phyloP scores from a whole-genome alignment of 495 filamentous ascomycete genomes.

The Lindgomyces ingoldianus region DNA sequence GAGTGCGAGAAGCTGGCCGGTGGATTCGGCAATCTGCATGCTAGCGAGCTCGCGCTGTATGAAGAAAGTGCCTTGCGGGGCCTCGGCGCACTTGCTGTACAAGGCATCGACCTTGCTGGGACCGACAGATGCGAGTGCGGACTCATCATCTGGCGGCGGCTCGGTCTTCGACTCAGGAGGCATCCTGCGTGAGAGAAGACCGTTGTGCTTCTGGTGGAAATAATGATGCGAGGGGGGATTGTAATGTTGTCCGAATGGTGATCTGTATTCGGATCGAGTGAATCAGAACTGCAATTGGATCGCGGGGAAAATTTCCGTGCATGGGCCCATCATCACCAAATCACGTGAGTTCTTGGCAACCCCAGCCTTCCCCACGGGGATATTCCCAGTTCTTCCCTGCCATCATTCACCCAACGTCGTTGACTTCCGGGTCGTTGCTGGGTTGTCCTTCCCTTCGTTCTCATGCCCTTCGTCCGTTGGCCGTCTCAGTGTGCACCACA shows the following conservation, averaged over 20 bases:
- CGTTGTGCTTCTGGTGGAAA: no score
- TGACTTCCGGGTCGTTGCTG: neutral
- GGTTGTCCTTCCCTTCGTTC: neutral
- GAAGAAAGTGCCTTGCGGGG: constrained; percentile 33
- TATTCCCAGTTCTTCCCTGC: neutral
- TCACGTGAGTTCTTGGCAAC: no score
- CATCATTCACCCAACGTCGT: neutral
- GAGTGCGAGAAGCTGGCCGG: constrained; percentile 18
- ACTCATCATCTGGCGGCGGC: neutral
- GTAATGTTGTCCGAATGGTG: no score
- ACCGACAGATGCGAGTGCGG: neutral
- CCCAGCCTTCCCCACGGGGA: no score
- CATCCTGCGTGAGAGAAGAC: no score
- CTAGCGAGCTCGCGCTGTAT: constrained; percentile 39
- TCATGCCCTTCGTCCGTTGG: neutral
- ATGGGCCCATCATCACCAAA: no score
- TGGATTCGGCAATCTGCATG: constrained; percentile 35
- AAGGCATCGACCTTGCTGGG: constrained; percentile 20
- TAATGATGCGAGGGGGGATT: no score
- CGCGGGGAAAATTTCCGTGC: no score
- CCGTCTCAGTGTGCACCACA: neutral
- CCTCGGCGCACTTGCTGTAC: constrained; percentile 36
- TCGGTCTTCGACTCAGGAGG: neutral
- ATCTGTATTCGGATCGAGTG: no score
- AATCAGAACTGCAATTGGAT: no score